A percentile compares a stretch with the other conserved stretches of the same genome.
Evolutionary conservation across 2,329 filamentous ascomycete genomes (phyloP).

Genomic region (Teratosphaeria pseudoeucalypti): DNA sequence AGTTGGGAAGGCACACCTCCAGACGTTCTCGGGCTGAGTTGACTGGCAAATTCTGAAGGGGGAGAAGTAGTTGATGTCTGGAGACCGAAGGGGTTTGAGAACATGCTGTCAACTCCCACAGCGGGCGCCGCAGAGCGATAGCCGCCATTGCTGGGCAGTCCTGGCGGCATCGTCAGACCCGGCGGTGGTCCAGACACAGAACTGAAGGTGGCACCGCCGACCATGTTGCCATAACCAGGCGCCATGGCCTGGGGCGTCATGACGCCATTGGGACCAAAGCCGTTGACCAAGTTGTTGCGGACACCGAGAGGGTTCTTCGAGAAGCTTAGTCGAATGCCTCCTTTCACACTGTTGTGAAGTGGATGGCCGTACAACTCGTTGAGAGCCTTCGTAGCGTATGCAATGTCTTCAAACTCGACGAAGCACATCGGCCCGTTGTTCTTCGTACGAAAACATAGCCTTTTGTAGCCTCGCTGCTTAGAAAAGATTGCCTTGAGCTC

Average conservation of each 20-base stretch:
- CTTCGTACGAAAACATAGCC: slow-evolving; percentile 89
- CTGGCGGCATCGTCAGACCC: slow-evolving; percentile 63
- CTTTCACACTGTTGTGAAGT: slow-evolving; percentile 85
- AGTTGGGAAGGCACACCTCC: slow-evolving; percentile 21
- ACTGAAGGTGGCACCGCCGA: slow-evolving; percentile 57
- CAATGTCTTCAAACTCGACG: slow-evolving; percentile 92
- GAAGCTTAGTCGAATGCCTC: slow-evolving; percentile 89
- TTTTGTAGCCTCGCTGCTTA: slow-evolving; percentile 87
- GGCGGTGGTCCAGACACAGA: slow-evolving; percentile 57
- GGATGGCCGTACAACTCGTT: slow-evolving; percentile 79
- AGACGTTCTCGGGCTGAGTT: slow-evolving; percentile 14
- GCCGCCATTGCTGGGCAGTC: slow-evolving; percentile 8
- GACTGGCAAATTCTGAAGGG: slow-evolving; percentile 12
- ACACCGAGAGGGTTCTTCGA: slow-evolving; percentile 96
- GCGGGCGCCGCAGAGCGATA: slow-evolving; percentile 9
- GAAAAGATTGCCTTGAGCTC: slow-evolving; percentile 90
- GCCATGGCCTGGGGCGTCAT: slow-evolving; percentile 43
- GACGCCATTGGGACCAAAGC: slow-evolving; percentile 40
- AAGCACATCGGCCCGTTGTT: slow-evolving; percentile 97
- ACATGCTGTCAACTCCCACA: slow-evolving; percentile 18
- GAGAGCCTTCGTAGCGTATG: slow-evolving; percentile 82
- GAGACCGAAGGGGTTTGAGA: slow-evolving; percentile 18
- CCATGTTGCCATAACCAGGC: slow-evolving; percentile 48
- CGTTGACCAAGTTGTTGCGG: slow-evolving; percentile 59
- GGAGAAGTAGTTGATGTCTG: slow-evolving; percentile 1